Evolutionary conservation across 1,139 yeast genomes (phyloP).

Genomic region (Nakaseomyces glabratus): DNA sequence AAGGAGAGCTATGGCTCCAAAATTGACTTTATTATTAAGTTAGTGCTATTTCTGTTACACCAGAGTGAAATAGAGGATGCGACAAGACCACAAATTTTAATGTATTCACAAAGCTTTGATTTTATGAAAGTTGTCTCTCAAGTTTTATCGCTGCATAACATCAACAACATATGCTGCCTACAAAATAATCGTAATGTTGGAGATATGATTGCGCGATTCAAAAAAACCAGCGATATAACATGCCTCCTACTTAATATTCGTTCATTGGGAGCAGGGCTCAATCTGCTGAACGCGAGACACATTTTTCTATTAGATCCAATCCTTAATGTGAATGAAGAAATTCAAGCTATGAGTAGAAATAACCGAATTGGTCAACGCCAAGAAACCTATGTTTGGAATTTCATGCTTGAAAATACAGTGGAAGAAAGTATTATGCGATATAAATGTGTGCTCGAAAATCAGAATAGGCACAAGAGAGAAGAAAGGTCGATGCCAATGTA

Average conservation of each 20-base stretch:
- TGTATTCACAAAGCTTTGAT: slow-evolving; percentile 84
- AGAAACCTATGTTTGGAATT: slow-evolving; percentile 85
- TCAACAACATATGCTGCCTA: slow-evolving; percentile 37
- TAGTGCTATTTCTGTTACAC: slow-evolving; percentile 54
- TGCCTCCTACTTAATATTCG: slow-evolving; percentile 79
- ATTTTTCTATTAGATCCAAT: slow-evolving; percentile 86
- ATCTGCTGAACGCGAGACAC: slow-evolving; percentile 84
- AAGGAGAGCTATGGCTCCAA: slow-evolving; percentile 66
- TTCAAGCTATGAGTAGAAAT: slow-evolving; percentile 85
- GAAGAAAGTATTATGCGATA: slow-evolving; percentile 73
- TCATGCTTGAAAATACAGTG: slow-evolving; percentile 74
- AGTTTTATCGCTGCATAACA: slow-evolving; percentile 55
- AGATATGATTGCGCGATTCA: slow-evolving; percentile 48
- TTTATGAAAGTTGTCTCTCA: slow-evolving; percentile 55
- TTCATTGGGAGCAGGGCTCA: slow-evolving; percentile 83
- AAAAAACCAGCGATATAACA: slow-evolving; percentile 55
- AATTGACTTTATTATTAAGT: slow-evolving; percentile 72
- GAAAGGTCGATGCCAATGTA: too few relatives aligned
- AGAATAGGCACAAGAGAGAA: slow-evolving; percentile 6
- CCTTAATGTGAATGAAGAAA: slow-evolving; percentile 76
- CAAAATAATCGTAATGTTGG: slow-evolving; percentile 22
- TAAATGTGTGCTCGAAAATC: slow-evolving; percentile 23
- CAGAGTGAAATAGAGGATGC: slow-evolving; percentile 37
- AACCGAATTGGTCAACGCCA: slow-evolving; percentile 84
- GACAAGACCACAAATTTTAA: slow-evolving; percentile 50